Conservation (phyloP, 352 stramenopile genomes). For the Phytopythium vexans region DNA sequence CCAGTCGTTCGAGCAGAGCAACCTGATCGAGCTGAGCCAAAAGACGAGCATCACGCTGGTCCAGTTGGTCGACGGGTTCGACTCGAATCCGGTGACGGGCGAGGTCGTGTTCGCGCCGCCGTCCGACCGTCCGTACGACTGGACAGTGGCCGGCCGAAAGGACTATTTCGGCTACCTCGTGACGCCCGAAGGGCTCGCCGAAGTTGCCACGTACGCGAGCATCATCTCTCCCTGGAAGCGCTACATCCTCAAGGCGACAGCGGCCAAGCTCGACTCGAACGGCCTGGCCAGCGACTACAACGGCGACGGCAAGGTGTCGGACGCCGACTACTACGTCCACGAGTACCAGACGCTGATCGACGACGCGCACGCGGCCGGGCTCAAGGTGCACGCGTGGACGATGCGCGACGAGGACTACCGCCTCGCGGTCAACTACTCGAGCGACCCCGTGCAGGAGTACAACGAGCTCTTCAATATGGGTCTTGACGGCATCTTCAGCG, state of each 20-base stretch:
- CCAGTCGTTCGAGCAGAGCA: slow-evolving; percentile 74
- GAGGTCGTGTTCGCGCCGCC: slow-evolving; percentile 41
- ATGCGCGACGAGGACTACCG: slow-evolving; percentile 70
- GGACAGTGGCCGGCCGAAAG: slow-evolving; percentile 43
- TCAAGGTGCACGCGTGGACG: slow-evolving; percentile 62
- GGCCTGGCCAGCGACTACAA: slow-evolving; percentile 55
- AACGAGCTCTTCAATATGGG: slow-evolving; percentile 58
- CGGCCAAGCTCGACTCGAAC: slow-evolving; percentile 31
- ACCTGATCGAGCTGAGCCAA: slow-evolving; percentile 65
- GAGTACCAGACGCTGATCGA: slow-evolving; percentile 38
- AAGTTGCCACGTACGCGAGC: slow-evolving; percentile 64
- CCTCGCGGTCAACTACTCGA: slow-evolving; percentile 59
- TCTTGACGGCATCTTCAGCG: slow-evolving; percentile 61
- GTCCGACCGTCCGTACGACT: slow-evolving; percentile 63
- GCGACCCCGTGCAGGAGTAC: slow-evolving; percentile 59
- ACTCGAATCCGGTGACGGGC: slow-evolving; percentile 50
- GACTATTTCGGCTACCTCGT: slow-evolving; percentile 57
- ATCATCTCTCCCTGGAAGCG: slow-evolving; percentile 82
- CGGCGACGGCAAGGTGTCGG: slow-evolving; percentile 52
- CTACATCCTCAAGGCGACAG: slow-evolving; percentile 57
- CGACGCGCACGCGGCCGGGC: slow-evolving; percentile 46
- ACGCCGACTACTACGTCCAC: slow-evolving; percentile 59
- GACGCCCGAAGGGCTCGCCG: slow-evolving; percentile 49
- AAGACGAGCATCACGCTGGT: slow-evolving; percentile 72
- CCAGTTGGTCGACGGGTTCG: slow-evolving; percentile 71